Evolutionary conservation across 2,329 filamentous ascomycete genomes (phyloP), one percentile per base, ranked within the genome.

Genomic region (Botryotinia narcissicola): DNA sequence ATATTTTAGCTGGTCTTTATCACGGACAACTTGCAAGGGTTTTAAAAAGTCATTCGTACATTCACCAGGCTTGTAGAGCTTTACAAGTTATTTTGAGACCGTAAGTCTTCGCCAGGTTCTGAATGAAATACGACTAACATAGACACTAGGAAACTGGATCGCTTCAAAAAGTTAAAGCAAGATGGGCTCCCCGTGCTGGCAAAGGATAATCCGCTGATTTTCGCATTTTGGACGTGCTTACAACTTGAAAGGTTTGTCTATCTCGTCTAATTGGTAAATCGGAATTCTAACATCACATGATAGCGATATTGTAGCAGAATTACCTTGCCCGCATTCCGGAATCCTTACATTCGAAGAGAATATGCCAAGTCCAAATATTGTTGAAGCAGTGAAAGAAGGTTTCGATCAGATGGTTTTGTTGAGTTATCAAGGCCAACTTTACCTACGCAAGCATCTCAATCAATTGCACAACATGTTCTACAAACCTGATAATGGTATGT

Each of bases 191-290:
- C 57, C 29, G 54, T 76, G 14, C 62, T 54, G 29, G 72, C 76
- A 14, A 81, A 79, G 63, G 87, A 91, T 78, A 93, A 94, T 79
- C 86, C 91, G 73, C 85, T 92, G 51, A 85, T 92, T 22, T 87
- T 97, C 78, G 92, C 93, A 0, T 98, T 95, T 79, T 98, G 95
- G 95, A 96, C 95, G 12, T 97, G 93, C 80, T 84, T 98, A 75
- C 95, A 98, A 80, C 86, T 98, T 18, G 95, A 98, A 82, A 97
- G 91, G 92, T 93, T 82, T 77, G 82, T 59, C 35, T 59, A n/a
- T 46, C 42, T 54, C 22, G 51, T 37, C n/a, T 4, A 5, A 51
- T 32, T 32, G 2, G 18, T 35, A 20, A 40, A 25, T 48, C 20
- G 16, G 35, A 59, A 71, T 66, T 69, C 74, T 79, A 71, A 78